These are phyloP conservation scores for Xylariales sp. DNA, from an alignment of 2,329 filamentous ascomycete genomes.

Conservation along the genomic window DNA sequence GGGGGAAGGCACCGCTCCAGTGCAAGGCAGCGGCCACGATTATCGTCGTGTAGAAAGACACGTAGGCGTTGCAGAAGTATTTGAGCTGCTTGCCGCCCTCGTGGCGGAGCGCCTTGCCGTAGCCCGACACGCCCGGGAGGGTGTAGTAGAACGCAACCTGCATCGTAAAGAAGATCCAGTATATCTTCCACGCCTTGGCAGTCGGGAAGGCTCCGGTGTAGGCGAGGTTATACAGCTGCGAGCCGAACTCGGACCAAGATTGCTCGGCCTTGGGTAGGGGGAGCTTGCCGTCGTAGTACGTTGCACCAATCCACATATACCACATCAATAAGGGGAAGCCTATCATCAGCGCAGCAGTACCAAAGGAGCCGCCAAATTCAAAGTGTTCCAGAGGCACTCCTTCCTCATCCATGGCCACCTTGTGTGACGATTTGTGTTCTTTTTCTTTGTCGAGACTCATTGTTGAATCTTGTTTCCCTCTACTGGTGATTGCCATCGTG, in stretches of 20 bases:
- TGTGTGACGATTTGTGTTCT: neutral
- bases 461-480: neutral
- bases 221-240: slow-evolving; percentile 66
- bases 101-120: slow-evolving; percentile 84
- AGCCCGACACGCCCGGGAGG: slow-evolving; percentile 80
- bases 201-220: slow-evolving; percentile 84
- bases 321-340: slow-evolving; percentile 92
- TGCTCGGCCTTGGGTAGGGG: slow-evolving; percentile 65
- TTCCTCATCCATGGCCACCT: neutral
- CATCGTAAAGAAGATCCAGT: slow-evolving; percentile 88
- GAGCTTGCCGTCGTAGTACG: slow-evolving; percentile 82
- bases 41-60: slow-evolving; percentile 84
- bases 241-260: slow-evolving; percentile 64
- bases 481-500: neutral
- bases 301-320: slow-evolving; percentile 98
- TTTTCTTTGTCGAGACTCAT: neutral
- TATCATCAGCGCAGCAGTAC: slow-evolving; percentile 80
- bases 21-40: slow-evolving; percentile 66
- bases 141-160: slow-evolving; percentile 79
- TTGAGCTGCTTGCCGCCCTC: slow-evolving; percentile 77
- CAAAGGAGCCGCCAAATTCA: slow-evolving; percentile 87
- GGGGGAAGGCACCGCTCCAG: slow-evolving; percentile 76
- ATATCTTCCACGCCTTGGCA: slow-evolving; percentile 80
- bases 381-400: slow-evolving; percentile 38
- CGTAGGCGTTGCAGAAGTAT: slow-evolving; percentile 91